Evolutionary conservation across 208 protist genomes (phyloP), one percentile per base, ranked within the genome.

Genomic region (Trichomonas gallinae): DNA sequence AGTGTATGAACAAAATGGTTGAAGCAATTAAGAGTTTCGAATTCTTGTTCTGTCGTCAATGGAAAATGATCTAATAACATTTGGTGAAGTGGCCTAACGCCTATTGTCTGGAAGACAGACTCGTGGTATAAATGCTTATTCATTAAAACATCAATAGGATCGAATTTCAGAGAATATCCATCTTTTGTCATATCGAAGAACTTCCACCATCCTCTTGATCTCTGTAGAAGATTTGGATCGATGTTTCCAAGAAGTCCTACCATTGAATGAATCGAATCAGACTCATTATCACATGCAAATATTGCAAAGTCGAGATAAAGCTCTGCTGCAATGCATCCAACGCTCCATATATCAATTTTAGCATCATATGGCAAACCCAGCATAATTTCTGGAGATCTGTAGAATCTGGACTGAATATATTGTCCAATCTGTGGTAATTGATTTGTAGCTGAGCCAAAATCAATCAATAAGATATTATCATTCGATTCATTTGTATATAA

Each of bases 401-500:
- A 89, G 36, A 89, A 89, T 46, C 83, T 44, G 0, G 83, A 89
- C 42, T 89, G 83, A 89, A 89, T 89, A 89, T 89, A 89, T 89
- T 89, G 83, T 8, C 83, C 83, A 44, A 44, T n/a, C 23, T 40
- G 13, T 46, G 40, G 40, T 89, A 11, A 6, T n/a, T 44, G 17
- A 23, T n/a, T 89, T 44, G 40, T 89, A 15, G 93, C 93, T 9
- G 93, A 96, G 21, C 97, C 97, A 83, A 98, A 98, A 96, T 98
- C 97, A 42, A 98, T 97, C 34, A 98, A 44, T 63, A 97, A 96
- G 40, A 98, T 85, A 26, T 96, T 38, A 85, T 85, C 51, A 23
- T 31, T 40, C 0, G 58, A 42, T 87, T 96, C 93, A 8, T 63
- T 46, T 40, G 17, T 21, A 85, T 87, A 96, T 63, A 96, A 45